A percentile compares a stretch with the other conserved stretches of the same genome.
Conservation (phyloP, 1,284 basidiomycete genomes). For the Ceratobasidium papillatum region DNA sequence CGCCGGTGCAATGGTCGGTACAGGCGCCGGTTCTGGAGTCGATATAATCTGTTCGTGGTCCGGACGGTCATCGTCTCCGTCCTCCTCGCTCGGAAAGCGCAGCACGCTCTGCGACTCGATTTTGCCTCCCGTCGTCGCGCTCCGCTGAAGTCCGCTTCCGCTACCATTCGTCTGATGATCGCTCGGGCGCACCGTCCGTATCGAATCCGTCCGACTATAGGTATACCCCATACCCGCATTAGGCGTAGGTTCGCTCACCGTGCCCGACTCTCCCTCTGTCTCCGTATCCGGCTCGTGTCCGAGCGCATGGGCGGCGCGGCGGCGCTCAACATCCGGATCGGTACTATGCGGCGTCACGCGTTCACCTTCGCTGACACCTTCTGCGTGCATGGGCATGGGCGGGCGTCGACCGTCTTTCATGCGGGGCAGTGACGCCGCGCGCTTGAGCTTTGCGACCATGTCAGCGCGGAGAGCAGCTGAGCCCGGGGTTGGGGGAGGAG, state of each 20-base stretch:
- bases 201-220: constrained; percentile 28
- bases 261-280: constrained; percentile 35
- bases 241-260: constrained; percentile 28
- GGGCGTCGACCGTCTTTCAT: constrained; percentile 87
- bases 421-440: constrained; percentile 86
- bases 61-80: constrained; percentile 3
- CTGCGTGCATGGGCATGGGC: constrained; percentile 83
- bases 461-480: constrained; percentile 75
- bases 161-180: not conserved
- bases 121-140: constrained; percentile 33
- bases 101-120: constrained; percentile 22
- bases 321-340: constrained; percentile 25
- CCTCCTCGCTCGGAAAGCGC: constrained; percentile 7
- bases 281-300: constrained; percentile 34
- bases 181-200: constrained; percentile 20
- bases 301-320: constrained; percentile 26
- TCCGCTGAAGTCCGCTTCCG: constrained; percentile 19
- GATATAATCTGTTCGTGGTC: not conserved
- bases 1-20: not conserved
- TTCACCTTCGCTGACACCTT: constrained; percentile 55
- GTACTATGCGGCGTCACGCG: constrained; percentile 26
- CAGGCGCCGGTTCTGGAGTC: not conserved
- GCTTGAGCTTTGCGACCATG: constrained; percentile 87
- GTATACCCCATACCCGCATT: constrained; percentile 9
- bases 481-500: constrained; percentile 11